Evolutionary conservation across 164 flowering plant species (phyloP).

Genomic region (Nymphaea thermarum): DNA sequence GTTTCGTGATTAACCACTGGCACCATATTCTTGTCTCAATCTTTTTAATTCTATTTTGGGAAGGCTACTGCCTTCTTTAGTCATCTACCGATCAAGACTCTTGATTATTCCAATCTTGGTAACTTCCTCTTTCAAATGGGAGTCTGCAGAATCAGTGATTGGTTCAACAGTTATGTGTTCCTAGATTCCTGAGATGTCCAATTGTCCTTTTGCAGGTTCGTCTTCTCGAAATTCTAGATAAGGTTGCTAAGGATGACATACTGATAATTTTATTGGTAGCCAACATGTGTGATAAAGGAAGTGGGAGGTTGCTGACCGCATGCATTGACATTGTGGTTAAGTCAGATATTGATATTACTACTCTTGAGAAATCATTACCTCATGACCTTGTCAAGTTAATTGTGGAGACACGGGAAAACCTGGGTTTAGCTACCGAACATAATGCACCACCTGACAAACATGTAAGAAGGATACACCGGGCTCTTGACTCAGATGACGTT

Average conservation of each 20-base stretch:
- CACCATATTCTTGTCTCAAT: too few relatives aligned
- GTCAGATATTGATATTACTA: slow-evolving; percentile 56
- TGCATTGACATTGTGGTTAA: slow-evolving; percentile 42
- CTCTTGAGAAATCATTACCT: slow-evolving; percentile 63
- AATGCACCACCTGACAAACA: slow-evolving; percentile 54
- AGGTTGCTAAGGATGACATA: slow-evolving; percentile 54
- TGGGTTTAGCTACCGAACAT: slow-evolving; percentile 23
- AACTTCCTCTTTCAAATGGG: too few relatives aligned
- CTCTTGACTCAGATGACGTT: slow-evolving; percentile 89
- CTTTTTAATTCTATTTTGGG: too few relatives aligned
- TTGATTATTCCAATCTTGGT: too few relatives aligned
- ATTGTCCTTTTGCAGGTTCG: slow-evolving; percentile 37
- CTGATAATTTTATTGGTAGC: slow-evolving; percentile 60
- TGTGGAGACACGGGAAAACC: slow-evolving; percentile 29
- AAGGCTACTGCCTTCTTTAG: too few relatives aligned
- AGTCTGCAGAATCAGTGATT: too few relatives aligned
- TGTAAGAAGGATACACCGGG: slow-evolving; percentile 70
- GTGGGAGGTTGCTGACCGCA: slow-evolving; percentile 35
- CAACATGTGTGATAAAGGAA: slow-evolving; percentile 40
- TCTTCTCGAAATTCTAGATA: slow-evolving; percentile 58
- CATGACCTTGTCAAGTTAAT: slow-evolving; percentile 40
- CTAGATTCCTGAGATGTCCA: too few relatives aligned
- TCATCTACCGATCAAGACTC: too few relatives aligned
- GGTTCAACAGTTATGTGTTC: too few relatives aligned
- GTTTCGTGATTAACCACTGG: too few relatives aligned